phyloP scores from a whole-genome alignment of 1,284 basidiomycete species.

The Phenoliferia sp. region DNA sequence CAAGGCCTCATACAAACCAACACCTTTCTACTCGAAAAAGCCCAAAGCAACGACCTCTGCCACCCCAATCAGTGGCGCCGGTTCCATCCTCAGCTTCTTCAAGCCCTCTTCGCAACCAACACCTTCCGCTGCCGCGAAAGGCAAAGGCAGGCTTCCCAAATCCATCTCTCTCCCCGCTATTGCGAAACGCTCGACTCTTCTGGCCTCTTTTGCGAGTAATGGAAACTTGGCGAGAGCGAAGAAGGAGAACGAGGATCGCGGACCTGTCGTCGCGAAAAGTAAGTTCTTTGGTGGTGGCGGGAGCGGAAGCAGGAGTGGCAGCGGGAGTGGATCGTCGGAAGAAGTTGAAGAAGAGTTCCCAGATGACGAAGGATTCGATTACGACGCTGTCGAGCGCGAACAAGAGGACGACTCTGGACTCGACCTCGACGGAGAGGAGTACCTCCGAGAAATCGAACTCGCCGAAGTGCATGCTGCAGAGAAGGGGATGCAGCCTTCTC shows the following conservation, averaged over 20 bases:
- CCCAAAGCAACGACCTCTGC: neutral
- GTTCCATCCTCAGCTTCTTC: slow-evolving; percentile 24
- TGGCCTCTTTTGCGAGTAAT: neutral
- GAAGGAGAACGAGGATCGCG: slow-evolving; percentile 34
- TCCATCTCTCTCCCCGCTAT: neutral
- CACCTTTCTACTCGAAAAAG: slow-evolving; percentile 8
- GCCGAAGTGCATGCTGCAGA: neutral
- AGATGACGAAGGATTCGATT: neutral
- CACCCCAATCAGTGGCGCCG: neutral
- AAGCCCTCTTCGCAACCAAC: neutral
- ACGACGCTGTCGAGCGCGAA: neutral
- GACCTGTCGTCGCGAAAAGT: slow-evolving; percentile 13
- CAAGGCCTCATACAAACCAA: neutral
- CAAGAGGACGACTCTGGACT: slow-evolving; percentile 7
- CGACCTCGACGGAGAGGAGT: slow-evolving; percentile 22
- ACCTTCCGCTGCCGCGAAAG: neutral
- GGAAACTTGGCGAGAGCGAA: neutral
- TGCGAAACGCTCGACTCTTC: neutral
- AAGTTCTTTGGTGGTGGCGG: slow-evolving; percentile 48
- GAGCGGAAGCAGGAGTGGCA: too few relatives aligned
- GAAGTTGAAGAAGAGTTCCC: neutral
- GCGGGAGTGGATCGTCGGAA: too few relatives aligned
- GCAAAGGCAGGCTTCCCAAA: neutral
- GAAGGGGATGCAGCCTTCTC: neutral
- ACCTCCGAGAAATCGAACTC: slow-evolving; percentile 2